A percentile compares a stretch with the other conserved stretches of the same genome.
Conservation (phyloP, 148 eudicot species). For the Rhododendron kiyosumense region DNA sequence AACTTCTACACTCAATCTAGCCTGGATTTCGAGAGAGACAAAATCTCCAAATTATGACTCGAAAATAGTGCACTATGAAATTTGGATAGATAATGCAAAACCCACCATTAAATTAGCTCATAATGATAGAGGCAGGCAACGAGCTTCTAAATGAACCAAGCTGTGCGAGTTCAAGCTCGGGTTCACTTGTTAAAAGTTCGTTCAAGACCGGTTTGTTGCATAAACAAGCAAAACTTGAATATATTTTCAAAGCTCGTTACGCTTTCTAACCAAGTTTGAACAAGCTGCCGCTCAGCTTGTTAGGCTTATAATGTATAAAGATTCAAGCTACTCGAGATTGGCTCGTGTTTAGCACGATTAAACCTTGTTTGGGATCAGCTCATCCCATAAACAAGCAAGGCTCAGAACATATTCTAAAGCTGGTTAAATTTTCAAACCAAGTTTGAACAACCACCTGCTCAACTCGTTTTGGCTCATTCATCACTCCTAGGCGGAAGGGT, state of each 20-base stretch:
- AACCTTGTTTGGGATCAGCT: neutral
- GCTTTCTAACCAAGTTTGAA: neutral
- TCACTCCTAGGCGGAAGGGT: too few species aligned
- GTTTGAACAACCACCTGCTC: too few species aligned
- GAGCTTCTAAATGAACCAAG: neutral
- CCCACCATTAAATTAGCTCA: neutral
- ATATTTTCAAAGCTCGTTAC: neutral
- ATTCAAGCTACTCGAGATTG: too few species aligned
- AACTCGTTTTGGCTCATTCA: too few species aligned
- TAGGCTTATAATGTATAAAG: neutral
- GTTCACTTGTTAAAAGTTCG: neutral
- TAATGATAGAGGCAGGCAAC: neutral
- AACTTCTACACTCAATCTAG: constrained; percentile 74
- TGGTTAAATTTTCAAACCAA: too few species aligned
- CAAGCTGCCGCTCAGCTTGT: neutral
- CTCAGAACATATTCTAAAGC: neutral
- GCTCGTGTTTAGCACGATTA: neutral
- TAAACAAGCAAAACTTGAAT: neutral
- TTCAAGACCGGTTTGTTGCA: neutral
- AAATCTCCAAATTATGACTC: neutral
- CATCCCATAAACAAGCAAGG: neutral
- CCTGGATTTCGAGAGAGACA: constrained; percentile 38
- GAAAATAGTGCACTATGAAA: neutral
- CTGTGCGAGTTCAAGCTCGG: neutral
- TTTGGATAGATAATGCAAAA: neutral